Conservation (phyloP, 2,329 filamentous ascomycete species). For the Pezicula rhizophila region DNA sequence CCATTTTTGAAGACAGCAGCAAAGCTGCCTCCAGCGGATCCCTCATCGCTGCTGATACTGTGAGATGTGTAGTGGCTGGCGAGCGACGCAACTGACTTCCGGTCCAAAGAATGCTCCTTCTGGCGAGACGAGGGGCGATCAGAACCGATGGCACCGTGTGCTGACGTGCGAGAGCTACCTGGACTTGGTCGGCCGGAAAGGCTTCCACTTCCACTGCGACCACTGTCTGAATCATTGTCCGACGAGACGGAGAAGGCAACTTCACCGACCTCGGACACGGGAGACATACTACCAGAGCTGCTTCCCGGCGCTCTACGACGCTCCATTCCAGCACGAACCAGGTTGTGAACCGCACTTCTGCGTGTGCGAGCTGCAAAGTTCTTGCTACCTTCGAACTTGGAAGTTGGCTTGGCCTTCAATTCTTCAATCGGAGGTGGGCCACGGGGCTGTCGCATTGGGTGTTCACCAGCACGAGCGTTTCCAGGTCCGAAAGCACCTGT, state of each 20-base stretch:
- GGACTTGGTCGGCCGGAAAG: constrained; percentile 64
- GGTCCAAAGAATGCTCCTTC: constrained; percentile 52
- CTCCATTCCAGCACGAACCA: constrained; percentile 83
- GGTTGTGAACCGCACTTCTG: constrained; percentile 83
- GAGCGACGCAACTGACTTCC: constrained; percentile 35
- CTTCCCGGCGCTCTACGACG: constrained; percentile 69
- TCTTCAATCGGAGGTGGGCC: constrained; percentile 90
- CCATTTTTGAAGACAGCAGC: constrained; percentile 61
- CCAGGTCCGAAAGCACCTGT: constrained; percentile 82
- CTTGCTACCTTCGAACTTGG: constrained; percentile 92
- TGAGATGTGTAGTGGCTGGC: constrained; percentile 51
- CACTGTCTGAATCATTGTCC: constrained; percentile 69
- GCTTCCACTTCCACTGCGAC: constrained; percentile 69
- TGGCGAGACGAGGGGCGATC: constrained; percentile 71
- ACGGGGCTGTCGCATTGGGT: constrained; percentile 86
- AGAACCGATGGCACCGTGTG: constrained; percentile 80
- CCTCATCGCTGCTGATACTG: constrained; percentile 60
- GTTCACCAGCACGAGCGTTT: constrained; percentile 87
- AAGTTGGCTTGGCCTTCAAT: constrained; percentile 80
- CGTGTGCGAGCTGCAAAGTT: constrained; percentile 94
- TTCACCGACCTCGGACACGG: constrained; percentile 74
- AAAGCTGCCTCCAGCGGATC: constrained; percentile 55
- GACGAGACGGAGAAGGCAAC: constrained; percentile 57
- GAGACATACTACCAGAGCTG: constrained; percentile 77
- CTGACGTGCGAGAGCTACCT: constrained; percentile 69